Evolutionary conservation across 106 monocot species (phyloP), one percentile per base, ranked within the genome.

Genomic region (Xerophyta viscosa): DNA sequence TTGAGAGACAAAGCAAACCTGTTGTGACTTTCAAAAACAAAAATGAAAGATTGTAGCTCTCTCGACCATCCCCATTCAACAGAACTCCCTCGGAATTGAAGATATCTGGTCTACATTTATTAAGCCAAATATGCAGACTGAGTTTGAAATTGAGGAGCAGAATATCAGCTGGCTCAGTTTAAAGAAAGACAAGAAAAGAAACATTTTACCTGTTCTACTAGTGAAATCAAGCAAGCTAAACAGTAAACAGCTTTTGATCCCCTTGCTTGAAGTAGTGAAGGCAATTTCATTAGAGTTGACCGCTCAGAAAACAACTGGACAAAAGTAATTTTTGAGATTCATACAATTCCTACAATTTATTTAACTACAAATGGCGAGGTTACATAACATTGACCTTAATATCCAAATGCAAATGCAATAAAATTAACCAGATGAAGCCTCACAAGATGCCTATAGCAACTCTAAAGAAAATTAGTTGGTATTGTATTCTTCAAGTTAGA

Each of bases 11-110:
- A 44, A 52, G 10, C 11, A 8, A 31, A 84, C 93, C 93, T 94
- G 67, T 96, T 96, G 64, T 96, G 94, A 30, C 47, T 70, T 52
- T 73, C 54, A 60, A 96, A 96, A 55, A 96, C 76, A 76, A 96
- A 96, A 68, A 96, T 86, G 41, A 96, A 96, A 22, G 88, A 88
- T 39, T 84, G 94, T n/a, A 94, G 81, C 22, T 88, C 88, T 52
- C 94, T 81, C 56, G 88, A 94, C 94, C 94, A 94, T 61, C 94
- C 94, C 94, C 94, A 94, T 61, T 88, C 94, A 50, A 88, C 77
- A 41, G 84, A 70, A 65, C 24, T 73, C 7, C 68, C 54, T 26
- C 75, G 84, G 19, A 85, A 82, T 20, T 57, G 63, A 21, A 96
- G 71, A 71, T 96, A 89, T 11, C 76, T 77, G 53, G 63, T 52